Base-by-base conservation (phyloP, 768 basidiomycete species). In the Lanmaoa rubissima region DNA sequence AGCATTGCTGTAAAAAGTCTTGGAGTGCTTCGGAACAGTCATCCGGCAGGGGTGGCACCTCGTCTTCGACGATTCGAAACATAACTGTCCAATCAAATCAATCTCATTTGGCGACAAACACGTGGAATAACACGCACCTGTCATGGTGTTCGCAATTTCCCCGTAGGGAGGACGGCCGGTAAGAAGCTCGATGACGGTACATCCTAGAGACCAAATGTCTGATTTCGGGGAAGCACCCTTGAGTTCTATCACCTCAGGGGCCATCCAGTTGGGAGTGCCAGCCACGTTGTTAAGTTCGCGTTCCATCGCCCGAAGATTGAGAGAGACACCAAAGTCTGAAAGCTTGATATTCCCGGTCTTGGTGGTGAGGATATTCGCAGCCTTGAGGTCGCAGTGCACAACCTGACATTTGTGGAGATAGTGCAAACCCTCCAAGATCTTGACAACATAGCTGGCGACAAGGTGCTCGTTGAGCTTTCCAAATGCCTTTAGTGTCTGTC, bases 181-280 rank as follows among this genome's bases (percentile, higher is more conserved):
- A 61, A 98, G 76, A 26, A 99, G 80, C 73, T 99, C 96, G 63
- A 96, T 86, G 63, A 98, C 86, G 4, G 96, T 98, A 68, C 95
- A 97, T 1, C 86, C 96, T 60, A 99, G 73, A 0, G 94, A 96
- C 94, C 94, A 97, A 34, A 97, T 95, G 69, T 97, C 94, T 28
- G 92, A 88, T 65, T 94, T 94, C 0, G 88, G 80, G n/a, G 91
- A 89, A 9, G 96, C 92, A 4, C 95, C 95, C 70, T 94, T 90
- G 53, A 98, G 82, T 69, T 94, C 88, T 59, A 99, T 98, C 49
- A 98, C 92, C 73, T 99, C 96, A 3, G 96, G 96, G 12, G 95
- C 95, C 94, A 99, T 98, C 96, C 96, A 99, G 66, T 98, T 96
- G 14, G 96, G 96, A 11, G 96, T 99, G 11, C 96, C 96, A 9